Base-by-base conservation (phyloP, 1,284 basidiomycete genomes). In the Tylopilus sp. region DNA sequence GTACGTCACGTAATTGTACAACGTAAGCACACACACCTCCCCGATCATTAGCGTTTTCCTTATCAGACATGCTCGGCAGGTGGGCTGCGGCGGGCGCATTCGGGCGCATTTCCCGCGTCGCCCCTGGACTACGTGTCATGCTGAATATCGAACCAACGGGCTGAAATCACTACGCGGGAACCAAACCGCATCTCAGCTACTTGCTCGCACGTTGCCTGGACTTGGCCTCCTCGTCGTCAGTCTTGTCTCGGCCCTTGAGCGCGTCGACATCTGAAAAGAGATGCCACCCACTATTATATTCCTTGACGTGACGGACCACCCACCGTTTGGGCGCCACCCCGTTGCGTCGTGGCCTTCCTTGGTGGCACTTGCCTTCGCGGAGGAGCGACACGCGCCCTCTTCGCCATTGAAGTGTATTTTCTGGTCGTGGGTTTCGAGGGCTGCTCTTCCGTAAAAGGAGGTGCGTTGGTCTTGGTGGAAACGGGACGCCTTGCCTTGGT, bases 331-430 rank as follows among this genome's bases (percentile, higher is more conserved):
- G 54, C 45, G 17, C 61, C 50, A 22, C 63, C 54, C 6, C 63
- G 48, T 37, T 46, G 62, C 15, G 61, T 58, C 58, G 71, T 65
- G 35, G 72, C 72, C 56, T 76, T 75, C 58, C 75, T 74, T 36
- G 74, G 60, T 47, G 74, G 68, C 10, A 58, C 54, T 54, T 59
- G 52, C 66, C 58, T 43, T 65, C 61, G 56, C 66, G 53, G 33
- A 19, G 77, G 80, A 17, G 75, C 73, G 3, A 74, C 66, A 2
- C 75, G 68, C 15, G 66, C 61, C 61, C 76, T 78, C 68, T 76
- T 76, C 26, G 69, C 57, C 32, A 67, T 56, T 4, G 74, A 68
- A 26, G 60, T 57, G 20, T 71, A 57, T 51, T 68, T 71, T 50
- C 63, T 75, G n/a, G 57, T 57, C 24, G 60, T 56, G 29, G 62